These are phyloP conservation scores for Pezicula rhizophila DNA, from an alignment of 2,329 filamentous ascomycete genomes.

Conservation along the genomic window DNA sequence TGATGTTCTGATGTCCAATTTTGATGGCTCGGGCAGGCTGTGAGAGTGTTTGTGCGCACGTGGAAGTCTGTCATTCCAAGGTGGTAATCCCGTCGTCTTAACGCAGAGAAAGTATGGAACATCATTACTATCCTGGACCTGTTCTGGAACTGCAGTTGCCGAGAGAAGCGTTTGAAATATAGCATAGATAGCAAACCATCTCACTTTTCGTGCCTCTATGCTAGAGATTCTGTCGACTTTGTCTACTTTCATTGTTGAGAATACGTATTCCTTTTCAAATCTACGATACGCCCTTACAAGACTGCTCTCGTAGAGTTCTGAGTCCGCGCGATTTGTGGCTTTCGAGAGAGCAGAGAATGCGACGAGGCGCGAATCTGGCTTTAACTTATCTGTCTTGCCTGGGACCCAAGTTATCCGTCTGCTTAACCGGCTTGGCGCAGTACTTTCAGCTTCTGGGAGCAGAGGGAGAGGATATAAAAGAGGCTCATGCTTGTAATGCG, in stretches of 20 bases:
- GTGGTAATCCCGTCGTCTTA: constrained; percentile 17
- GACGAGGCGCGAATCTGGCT: constrained; percentile 41
- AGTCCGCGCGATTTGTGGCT: constrained; percentile 39
- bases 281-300: constrained; percentile 63
- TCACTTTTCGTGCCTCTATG: constrained; percentile 66
- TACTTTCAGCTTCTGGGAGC: constrained; percentile 41
- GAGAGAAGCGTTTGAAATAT: constrained; percentile 66
- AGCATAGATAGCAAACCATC: constrained; percentile 73
- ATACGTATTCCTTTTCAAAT: constrained; percentile 59
- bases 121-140: constrained; percentile 51
- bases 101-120: constrained; percentile 47
- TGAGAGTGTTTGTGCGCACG: constrained; percentile 11
- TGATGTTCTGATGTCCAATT: background rate
- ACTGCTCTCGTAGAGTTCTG: constrained; percentile 30
- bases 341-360: constrained; percentile 45
- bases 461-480: constrained; percentile 63
- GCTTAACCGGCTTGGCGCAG: constrained; percentile 24
- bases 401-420: constrained; percentile 15
- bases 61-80: constrained; percentile 19
- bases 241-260: constrained; percentile 45
- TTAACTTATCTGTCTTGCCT: constrained; percentile 31
- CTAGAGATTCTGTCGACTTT: constrained; percentile 51
- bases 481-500: constrained; percentile 49
- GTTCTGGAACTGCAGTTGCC: constrained; percentile 53
- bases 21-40: constrained; percentile 16